phyloP scores from a whole-genome alignment of 768 basidiomycete species.

The Imleria badia region DNA sequence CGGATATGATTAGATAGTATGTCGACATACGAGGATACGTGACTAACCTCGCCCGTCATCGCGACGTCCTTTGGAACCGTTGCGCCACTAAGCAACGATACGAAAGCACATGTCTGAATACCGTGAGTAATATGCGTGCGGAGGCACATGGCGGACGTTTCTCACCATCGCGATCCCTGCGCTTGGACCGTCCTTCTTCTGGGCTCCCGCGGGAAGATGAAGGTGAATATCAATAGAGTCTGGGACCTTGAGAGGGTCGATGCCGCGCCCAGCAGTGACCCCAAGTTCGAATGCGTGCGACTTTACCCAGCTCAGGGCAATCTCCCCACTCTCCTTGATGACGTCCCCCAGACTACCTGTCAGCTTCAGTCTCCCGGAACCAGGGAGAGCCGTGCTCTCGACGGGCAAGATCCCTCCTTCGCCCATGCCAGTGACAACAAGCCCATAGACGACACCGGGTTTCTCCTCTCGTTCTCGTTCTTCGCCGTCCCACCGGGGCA shows the following conservation, averaged over 20 bases:
- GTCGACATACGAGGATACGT: background rate
- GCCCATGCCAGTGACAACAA: slow-evolving; percentile 86
- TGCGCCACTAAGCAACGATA: slow-evolving; percentile 78
- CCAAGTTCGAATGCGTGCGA: slow-evolving; percentile 77
- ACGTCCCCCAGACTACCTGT: slow-evolving; percentile 89
- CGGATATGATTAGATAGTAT: background rate
- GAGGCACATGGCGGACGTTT: background rate
- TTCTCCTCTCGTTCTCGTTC: slow-evolving; percentile 74
- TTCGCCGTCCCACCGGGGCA: slow-evolving; percentile 77
- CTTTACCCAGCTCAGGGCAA: slow-evolving; percentile 93
- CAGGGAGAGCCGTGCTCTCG: slow-evolving; percentile 79
- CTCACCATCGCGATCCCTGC: slow-evolving; percentile 86
- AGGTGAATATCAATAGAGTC: slow-evolving; percentile 81
- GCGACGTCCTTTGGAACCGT: slow-evolving; percentile 72
- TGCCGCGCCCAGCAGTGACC: slow-evolving; percentile 64
- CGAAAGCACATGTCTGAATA: slow-evolving; percentile 73
- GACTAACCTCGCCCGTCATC: slow-evolving; percentile 83
- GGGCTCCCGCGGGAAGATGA: slow-evolving; percentile 86
- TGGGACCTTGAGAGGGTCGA: slow-evolving; percentile 74
- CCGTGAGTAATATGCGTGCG: background rate
- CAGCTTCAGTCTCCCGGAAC: slow-evolving; percentile 67
- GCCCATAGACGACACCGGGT: slow-evolving; percentile 78
- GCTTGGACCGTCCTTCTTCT: slow-evolving; percentile 92
- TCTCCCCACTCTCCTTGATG: slow-evolving; percentile 88
- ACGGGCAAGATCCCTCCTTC: slow-evolving; percentile 85